Conservation (phyloP, 768 basidiomycete species). For the Calocybe cyanea region DNA sequence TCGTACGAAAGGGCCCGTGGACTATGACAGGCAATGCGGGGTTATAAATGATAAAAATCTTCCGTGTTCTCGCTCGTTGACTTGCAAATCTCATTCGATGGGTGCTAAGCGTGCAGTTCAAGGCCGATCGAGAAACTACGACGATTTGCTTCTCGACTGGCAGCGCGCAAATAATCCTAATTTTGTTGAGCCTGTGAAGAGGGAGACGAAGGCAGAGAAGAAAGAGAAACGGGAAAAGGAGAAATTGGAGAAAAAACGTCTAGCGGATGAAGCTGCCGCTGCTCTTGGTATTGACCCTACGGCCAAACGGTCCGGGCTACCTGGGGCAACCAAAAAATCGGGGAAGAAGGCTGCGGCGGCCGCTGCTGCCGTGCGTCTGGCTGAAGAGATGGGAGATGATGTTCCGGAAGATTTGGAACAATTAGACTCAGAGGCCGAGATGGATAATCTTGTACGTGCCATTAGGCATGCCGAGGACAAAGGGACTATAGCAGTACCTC, state of each 20-base stretch:
- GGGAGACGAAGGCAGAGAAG: constrained; percentile 82
- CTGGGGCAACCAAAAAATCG: constrained; percentile 52
- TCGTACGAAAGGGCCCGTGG: constrained; percentile 79
- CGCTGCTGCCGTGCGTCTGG: constrained; percentile 44
- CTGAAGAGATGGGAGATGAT: constrained; percentile 52
- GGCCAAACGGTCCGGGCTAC: constrained; percentile 41
- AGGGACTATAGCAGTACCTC: constrained; percentile 58
- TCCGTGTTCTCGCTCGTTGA: constrained; percentile 91
- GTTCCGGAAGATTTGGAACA: constrained; percentile 70
- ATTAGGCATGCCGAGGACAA: constrained; percentile 53
- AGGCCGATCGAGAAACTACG: constrained; percentile 80
- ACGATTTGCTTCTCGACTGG: constrained; percentile 89
- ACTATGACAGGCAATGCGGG: constrained; percentile 91
- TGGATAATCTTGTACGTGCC: constrained; percentile 67
- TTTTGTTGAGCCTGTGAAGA: constrained; percentile 83
- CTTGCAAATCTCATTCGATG: constrained; percentile 98
- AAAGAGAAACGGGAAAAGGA: constrained; percentile 82
- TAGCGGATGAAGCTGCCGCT: constrained; percentile 66
- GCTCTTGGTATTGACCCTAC: constrained; percentile 53
- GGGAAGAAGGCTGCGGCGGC: constrained; percentile 60
- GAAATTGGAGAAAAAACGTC: constrained; percentile 77
- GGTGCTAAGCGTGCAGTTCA: constrained; percentile 91
- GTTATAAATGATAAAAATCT: constrained; percentile 95
- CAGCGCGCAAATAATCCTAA: constrained; percentile 84
- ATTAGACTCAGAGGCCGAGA: constrained; percentile 80